Conservation (phyloP, 768 basidiomycete genomes). For the Rhodotorula taiwanensis region DNA sequence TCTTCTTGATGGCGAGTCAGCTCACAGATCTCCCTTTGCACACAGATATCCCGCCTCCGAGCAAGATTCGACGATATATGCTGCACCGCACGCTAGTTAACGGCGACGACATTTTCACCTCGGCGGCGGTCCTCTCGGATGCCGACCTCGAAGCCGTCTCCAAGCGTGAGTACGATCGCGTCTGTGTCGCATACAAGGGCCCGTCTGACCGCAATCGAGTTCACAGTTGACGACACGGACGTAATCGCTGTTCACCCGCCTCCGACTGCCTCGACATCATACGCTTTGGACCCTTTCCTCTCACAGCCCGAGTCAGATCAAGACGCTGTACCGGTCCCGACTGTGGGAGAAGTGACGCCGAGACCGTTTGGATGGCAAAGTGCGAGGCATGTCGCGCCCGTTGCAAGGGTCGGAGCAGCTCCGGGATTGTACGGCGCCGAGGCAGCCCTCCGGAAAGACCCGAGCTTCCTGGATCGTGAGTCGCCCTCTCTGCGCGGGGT, state of each 20-base stretch:
- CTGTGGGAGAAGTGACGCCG: not conserved
- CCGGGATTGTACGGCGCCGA: not conserved
- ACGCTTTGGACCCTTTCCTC: too few relatives aligned
- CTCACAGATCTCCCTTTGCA: not conserved
- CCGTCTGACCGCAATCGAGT: not conserved
- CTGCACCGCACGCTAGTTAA: slow-evolving; percentile 20
- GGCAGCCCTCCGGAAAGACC: not conserved
- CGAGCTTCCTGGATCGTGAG: slow-evolving; percentile 3
- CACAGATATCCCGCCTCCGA: not conserved
- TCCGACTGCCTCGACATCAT: not conserved
- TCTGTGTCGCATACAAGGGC: too few relatives aligned
- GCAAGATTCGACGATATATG: slow-evolving; percentile 11
- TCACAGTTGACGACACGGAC: slow-evolving; percentile 20
- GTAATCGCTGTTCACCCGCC: slow-evolving; percentile 22
- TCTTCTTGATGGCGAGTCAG: not conserved
- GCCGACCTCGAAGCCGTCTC: slow-evolving; percentile 8
- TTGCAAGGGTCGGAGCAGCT: not conserved
- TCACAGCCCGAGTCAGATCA: not conserved
- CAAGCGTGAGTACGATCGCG: not conserved
- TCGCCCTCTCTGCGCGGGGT: too few relatives aligned
- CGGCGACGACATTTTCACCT: slow-evolving; percentile 26
- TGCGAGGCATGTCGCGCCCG: not conserved
- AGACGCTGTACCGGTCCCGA: not conserved
- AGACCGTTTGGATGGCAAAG: too few relatives aligned
- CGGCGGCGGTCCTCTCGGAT: slow-evolving; percentile 13